Base-by-base conservation (phyloP, 2,329 filamentous ascomycete genomes). In the Verticillium zaregamsianum region DNA sequence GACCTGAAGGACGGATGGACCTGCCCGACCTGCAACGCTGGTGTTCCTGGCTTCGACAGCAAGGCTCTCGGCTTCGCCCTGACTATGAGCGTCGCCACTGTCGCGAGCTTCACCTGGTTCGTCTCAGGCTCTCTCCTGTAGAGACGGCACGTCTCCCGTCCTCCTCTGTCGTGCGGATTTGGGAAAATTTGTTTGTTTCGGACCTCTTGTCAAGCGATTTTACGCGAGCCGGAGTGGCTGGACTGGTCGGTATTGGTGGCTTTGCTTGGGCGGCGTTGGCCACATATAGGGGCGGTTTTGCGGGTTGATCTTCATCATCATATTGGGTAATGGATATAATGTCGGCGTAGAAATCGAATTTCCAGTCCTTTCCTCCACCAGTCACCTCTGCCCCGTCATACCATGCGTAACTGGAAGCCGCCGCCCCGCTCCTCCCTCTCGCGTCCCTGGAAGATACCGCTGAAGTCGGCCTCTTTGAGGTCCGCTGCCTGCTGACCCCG, bases 401-500 rank as follows among this genome's bases (percentile, higher is more conserved):
- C 81, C 78, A 93, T 84, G 49, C 89, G 84, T 65, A 93, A 74
- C 14, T 81, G 83, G 75, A 86, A 90, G 9, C 88, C 86, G 37
- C 85, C 89, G 3, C 88, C 88, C 59, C 79, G 80, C 71, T 88
- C 86, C 70, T 89, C 88, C 66, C 80, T 83, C 59, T 88, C 83
- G 37, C 87, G 81, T 2, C 86, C 85, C 12, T 86, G 84, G 73
- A 93, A 92, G 45, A 93, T 88, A 65, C 88, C 84, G 60, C 85
- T 88, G 69, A 92, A 88, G 73, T 93, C 90, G 12, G 84, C 78
- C 2, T 80, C 77, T 0, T 82, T 80, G 3, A 87, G 67, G 5
- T 81, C 78, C 0, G 83, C 80, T 2, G 86, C 86, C 62, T 85
- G 85, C 58, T 90, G 87, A 0, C 93, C 93, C 35, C 94, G 82